Evolutionary conservation across 2,329 filamentous ascomycete genomes (phyloP).

Genomic region (Aspergillus flavus): DNA sequence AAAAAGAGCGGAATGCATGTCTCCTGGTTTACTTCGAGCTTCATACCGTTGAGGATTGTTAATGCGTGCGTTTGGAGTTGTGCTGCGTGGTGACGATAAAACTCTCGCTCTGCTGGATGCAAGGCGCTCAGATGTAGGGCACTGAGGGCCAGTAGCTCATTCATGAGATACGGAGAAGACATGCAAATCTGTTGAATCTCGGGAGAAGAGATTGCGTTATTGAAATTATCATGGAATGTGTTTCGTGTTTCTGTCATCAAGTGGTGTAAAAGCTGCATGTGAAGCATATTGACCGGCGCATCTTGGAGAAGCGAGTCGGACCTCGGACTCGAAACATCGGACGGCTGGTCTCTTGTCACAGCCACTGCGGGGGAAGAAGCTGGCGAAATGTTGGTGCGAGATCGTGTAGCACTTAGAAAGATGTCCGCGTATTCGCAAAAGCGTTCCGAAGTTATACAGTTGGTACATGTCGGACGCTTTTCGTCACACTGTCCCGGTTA

Average conservation of each 20-base stretch:
- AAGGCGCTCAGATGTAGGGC: constrained; percentile 47
- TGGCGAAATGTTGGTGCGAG: constrained; percentile 1
- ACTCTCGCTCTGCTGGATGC: constrained; percentile 37
- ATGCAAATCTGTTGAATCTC: constrained; percentile 12
- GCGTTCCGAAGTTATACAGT: constrained; percentile 31
- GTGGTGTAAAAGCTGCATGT: constrained; percentile 34
- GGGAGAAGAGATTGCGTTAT: neutral
- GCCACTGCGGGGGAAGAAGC: neutral
- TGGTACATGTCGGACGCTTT: constrained; percentile 34
- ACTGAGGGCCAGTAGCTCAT: constrained; percentile 51
- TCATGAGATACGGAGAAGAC: constrained; percentile 49
- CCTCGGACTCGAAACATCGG: neutral
- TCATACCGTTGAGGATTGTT: constrained; percentile 16
- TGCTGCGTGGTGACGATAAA: constrained; percentile 33
- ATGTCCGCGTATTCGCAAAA: constrained; percentile 19
- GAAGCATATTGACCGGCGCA: constrained; percentile 30
- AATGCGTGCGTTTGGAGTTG: constrained; percentile 39
- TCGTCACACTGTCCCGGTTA: constrained; percentile 35
- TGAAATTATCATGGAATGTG: neutral
- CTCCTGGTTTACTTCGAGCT: constrained; percentile 15
- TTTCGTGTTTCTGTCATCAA: constrained; percentile 19
- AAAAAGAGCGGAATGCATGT: constrained; percentile 25
- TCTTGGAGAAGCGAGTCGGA: constrained; percentile 7
- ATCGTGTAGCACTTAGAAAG: neutral
- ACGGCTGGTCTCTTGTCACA: neutral